Evolutionary conservation across 2,329 filamentous ascomycete species (phyloP), one percentile per base, ranked within the genome.

Genomic region (Cladosporium halotolerans): DNA sequence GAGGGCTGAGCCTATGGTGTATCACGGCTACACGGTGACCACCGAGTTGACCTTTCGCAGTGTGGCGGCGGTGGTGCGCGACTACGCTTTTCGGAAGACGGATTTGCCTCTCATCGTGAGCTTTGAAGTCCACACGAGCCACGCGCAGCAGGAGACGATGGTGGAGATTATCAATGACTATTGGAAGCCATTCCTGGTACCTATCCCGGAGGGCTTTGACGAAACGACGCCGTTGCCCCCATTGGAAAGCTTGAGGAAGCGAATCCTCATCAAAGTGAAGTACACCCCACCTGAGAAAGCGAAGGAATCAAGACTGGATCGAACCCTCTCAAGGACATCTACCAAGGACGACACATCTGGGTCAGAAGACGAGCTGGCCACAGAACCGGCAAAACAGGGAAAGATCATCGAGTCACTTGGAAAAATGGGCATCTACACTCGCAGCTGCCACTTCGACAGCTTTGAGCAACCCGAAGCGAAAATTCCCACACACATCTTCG

Each of bases 161-260:
- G 91, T 96, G 9, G 81, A 88, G 53, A 95, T 97, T 58, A 96
- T 99, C 86, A 84, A 84, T 59, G 83, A 96, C 60, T 86, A 88
- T 58, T 99, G 91, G 90, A 80, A 79, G 39, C 84, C 81, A 0
- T 73, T 86, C 62, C 76, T 97, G 5, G 76, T 96, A 9, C 84
- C 89, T 73, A 36, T 77, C 72, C 75, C 61, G 8, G 56, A 58
- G 13, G 61, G 59, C 19, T 63, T 62, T 23, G 81, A 66, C 75
- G 82, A 74, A 8, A 62, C 69, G 4, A 79, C 92, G 23, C 86
- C 88, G 0, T 79, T 82, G 32, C 83, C 95, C 0, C 62, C 66
- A 0, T 58, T 75, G n/a, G 81, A 81, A 11, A 82, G 89, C 10
- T 71, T 97, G 48, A 79, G 79, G 49, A 79, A 82, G 52, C 96